Base-by-base conservation (phyloP, 768 basidiomycete genomes). In the Rubroboletus satanas region DNA sequence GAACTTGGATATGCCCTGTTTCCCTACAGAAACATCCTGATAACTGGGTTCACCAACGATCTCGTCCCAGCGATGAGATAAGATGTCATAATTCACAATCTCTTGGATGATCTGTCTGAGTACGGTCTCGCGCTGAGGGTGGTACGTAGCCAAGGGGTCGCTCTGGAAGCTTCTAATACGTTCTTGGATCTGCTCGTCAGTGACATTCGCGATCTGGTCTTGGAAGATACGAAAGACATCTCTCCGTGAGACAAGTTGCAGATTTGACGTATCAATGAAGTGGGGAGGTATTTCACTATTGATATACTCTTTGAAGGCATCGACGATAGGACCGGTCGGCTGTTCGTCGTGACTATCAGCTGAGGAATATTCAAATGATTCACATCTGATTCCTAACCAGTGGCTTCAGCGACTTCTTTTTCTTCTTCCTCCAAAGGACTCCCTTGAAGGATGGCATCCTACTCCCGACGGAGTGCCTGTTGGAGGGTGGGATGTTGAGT, bases 1-100 rank as follows among this genome's bases (percentile, higher is more conserved):
- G 33, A 23, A 59, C 32, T 28, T 9, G 26, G 43, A 29, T 9
- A 39, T 11, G 14, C 35, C 2, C 9, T 17, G 45, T 21, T 37
- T 43, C 29, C 55, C 10, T 28, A 2, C 6, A 7, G 41, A 36
- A 21, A 58, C 7, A 21, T 58, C 58, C 9, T 42, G 45, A 39
- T 38, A 63, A 4, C 37, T 51, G 38, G 62, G 62, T 45, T 62
- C 61, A 28, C 39, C 39, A 2, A 12, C 21, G 21, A 15, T n/a
- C 21, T 50, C 52, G 9, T 48, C 44, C 57, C 61, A 55, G 14
- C 45, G 56, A 31, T 62, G 61, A 28, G 61, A 62, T 29, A 62
- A 38, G 14, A 63, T 37, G 12, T 17, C 61, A 15, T 62, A 63
- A 44, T 38, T 4, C 5, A 60, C 35, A 5, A 54, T 21, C 17